These are phyloP conservation scores for Cokeromyces recurvatus DNA, from an alignment of 371 early-diverging fungal genomes.

Conservation along the genomic window DNA sequence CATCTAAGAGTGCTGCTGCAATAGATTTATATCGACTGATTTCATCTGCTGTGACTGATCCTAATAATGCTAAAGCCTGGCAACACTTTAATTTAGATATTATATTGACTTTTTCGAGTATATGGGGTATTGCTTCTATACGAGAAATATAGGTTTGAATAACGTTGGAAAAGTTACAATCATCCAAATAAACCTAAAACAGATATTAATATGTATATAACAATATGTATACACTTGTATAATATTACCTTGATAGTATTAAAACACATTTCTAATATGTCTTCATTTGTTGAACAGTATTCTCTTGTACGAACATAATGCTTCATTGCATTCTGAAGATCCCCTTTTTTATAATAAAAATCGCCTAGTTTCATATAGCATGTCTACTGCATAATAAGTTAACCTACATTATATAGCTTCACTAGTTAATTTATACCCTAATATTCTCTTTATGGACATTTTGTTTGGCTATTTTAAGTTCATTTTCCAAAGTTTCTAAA, in stretches of 20 bases:
- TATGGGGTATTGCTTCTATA: conserved; percentile 66
- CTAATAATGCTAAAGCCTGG: conserved; percentile 61
- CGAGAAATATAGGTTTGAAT: conserved; percentile 65
- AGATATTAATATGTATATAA: background rate
- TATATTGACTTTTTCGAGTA: conserved; percentile 52
- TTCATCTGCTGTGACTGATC: conserved; percentile 12
- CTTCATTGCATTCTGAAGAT: conserved; percentile 61
- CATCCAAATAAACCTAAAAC: conserved; percentile 58
- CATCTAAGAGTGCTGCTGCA: conserved; percentile 62
- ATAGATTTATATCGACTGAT: conserved; percentile 53
- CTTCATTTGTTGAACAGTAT: conserved; percentile 69
- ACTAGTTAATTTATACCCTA: too few species aligned
- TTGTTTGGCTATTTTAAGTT: conserved; percentile 67
- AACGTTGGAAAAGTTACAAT: conserved; percentile 66
- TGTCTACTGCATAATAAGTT: too few species aligned
- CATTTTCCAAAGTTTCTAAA: conserved; percentile 63
- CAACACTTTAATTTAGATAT: conserved; percentile 66
- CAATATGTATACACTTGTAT: too few species aligned
- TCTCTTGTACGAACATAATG: conserved; percentile 72
- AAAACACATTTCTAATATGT: conserved; percentile 76
- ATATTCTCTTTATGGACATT: conserved; percentile 80
- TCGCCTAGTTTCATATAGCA: conserved; percentile 74
- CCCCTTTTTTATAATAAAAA: conserved; percentile 68
- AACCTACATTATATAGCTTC: too few species aligned
- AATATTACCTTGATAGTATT: conserved; percentile 74